Percentiles rank a stretch among this genome's conserved stretches.
These are phyloP conservation scores for Carex parvula DNA, from an alignment of 176 grass and related monocot species.

Conservation along the genomic window DNA sequence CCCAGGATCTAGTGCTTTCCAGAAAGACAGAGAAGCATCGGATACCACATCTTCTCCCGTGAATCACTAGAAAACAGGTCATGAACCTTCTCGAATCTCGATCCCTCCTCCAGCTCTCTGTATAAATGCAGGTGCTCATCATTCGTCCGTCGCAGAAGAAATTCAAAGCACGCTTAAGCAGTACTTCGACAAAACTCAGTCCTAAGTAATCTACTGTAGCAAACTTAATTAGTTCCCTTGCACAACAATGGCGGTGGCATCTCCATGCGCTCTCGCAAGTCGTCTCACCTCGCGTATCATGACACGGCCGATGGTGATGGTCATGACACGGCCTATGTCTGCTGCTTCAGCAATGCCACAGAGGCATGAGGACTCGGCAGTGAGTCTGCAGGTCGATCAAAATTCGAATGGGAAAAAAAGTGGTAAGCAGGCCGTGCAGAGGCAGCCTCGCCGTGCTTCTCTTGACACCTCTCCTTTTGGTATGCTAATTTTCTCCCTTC, in stretches of 20 bases:
- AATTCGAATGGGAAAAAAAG: slow-evolving; percentile 24
- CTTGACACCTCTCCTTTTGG: slow-evolving; percentile 49
- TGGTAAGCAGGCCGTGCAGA: slow-evolving; percentile 30
- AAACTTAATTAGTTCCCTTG: no score
- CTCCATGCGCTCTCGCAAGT: slow-evolving; percentile 49
- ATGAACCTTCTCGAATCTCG: slow-evolving; percentile 22
- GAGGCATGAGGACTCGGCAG: slow-evolving; percentile 46
- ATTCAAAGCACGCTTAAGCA: background rate
- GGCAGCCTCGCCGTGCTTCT: slow-evolving; percentile 37
- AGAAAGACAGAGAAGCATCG: slow-evolving; percentile 3
- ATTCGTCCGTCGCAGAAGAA: background rate
- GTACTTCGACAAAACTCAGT: background rate
- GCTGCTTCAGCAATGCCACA: slow-evolving; percentile 42
- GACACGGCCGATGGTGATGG: slow-evolving; percentile 20
- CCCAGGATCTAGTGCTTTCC: slow-evolving; percentile 12
- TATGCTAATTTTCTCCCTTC: slow-evolving; percentile 14
- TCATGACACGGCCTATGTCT: slow-evolving; percentile 32
- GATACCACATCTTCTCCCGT: background rate
- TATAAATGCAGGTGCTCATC: background rate
- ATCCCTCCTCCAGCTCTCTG: background rate
- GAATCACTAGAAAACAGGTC: background rate
- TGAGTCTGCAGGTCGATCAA: slow-evolving; percentile 46
- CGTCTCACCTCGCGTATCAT: slow-evolving; percentile 39
- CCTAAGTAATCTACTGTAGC: background rate
- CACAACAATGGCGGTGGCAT: slow-evolving; percentile 38